These are phyloP conservation scores for Creolimax fragrantissima DNA, from an alignment of 78 protist species.

Conservation along the genomic window DNA sequence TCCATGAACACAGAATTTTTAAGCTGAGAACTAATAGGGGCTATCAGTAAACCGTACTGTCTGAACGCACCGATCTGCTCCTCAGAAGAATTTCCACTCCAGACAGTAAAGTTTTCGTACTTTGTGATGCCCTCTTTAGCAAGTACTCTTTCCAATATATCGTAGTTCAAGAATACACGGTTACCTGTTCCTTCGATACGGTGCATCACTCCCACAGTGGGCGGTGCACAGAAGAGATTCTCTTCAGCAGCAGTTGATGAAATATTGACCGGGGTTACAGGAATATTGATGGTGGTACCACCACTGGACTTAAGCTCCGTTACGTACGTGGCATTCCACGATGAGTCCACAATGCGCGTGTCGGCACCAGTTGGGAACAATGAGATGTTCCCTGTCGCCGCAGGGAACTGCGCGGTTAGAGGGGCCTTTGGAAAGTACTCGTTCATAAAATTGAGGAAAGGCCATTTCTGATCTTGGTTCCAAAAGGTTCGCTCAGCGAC, in stretches of 20 bases:
- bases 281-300: not conserved
- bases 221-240: slow-evolving; percentile 9
- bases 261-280: not conserved
- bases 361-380: not conserved
- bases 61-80: slow-evolving; percentile 17
- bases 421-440: not conserved
- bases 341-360: not conserved
- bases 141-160: not conserved
- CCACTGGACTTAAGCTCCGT: not conserved
- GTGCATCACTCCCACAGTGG: not conserved
- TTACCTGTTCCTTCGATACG: slow-evolving; percentile 14
- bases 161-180: not conserved
- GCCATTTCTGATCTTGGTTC: slow-evolving; percentile 2
- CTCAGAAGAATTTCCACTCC: slow-evolving; percentile 6
- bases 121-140: not conserved
- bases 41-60: not conserved
- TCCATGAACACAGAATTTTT: not conserved
- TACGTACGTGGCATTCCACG: not conserved
- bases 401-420: not conserved
- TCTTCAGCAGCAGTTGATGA: not conserved
- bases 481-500: slow-evolving; percentile 14
- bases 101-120: slow-evolving; percentile 19
- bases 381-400: not conserved
- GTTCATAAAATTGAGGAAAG: not conserved
- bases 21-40: not conserved